phyloP scores from a whole-genome alignment of 192 early-diverging fungal species.

The Paraglomus occultum region DNA sequence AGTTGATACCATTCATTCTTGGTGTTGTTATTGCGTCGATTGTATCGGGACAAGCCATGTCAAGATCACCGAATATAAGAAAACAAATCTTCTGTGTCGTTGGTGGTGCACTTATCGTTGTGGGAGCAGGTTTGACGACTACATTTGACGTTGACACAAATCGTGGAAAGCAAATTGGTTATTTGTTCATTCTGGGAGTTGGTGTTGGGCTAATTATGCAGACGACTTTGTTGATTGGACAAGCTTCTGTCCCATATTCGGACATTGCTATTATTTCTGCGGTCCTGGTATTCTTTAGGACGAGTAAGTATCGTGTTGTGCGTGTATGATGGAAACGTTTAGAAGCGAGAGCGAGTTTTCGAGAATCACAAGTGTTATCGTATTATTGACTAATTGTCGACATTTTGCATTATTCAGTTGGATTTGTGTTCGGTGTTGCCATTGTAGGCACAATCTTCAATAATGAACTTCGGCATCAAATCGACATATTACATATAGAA shows the following conservation, averaged over 20 bases:
- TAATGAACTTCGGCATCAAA: conserved; percentile 38
- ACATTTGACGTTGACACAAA: conserved; percentile 46
- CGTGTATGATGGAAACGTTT: conserved; percentile 56
- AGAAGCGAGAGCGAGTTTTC: conserved; percentile 43
- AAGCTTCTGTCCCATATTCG: conserved; percentile 55
- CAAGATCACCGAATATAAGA: conserved; percentile 45
- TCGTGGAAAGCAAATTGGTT: conserved; percentile 55
- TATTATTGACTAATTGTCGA: no score
- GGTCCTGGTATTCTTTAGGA: conserved; percentile 60
- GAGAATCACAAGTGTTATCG: no score
- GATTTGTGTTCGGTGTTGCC: conserved; percentile 38
- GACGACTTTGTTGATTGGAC: conserved; percentile 64
- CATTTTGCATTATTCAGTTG: conserved; percentile 3
- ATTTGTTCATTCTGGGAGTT: conserved; percentile 64
- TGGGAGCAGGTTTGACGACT: conserved; percentile 60
- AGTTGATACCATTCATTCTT: conserved; percentile 74
- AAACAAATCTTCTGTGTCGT: conserved; percentile 65
- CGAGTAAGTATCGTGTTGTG: conserved; percentile 29
- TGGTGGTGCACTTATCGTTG: conserved; percentile 54
- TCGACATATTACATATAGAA: conserved; percentile 10
- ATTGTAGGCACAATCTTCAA: conserved; percentile 40
- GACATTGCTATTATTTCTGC: conserved; percentile 69
- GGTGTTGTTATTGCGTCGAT: conserved; percentile 63
- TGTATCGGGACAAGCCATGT: conserved; percentile 58
- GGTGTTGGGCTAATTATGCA: conserved; percentile 77